phyloP scores from a whole-genome alignment of 129 eudicot species.

The Lactuca saligna region DNA sequence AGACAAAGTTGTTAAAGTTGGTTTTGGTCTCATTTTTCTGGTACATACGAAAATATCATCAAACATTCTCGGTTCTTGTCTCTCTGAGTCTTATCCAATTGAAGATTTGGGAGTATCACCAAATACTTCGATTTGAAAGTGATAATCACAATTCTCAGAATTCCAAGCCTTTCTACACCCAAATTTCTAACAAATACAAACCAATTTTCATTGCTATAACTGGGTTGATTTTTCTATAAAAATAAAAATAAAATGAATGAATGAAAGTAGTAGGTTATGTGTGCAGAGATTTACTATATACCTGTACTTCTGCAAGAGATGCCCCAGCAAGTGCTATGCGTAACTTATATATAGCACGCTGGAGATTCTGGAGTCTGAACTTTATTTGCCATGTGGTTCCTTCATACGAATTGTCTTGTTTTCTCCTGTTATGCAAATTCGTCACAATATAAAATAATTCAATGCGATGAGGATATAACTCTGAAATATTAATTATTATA shows the following conservation, averaged over 20 bases:
- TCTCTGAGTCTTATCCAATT: too few species aligned
- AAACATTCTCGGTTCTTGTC: too few species aligned
- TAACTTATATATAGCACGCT: constrained; percentile 39
- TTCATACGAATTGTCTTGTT: constrained; percentile 29
- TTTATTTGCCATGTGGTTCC: constrained; percentile 63
- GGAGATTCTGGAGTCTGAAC: constrained; percentile 35
- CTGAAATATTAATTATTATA: not conserved
- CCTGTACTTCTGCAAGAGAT: constrained; percentile 53
- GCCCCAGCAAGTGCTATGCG: constrained; percentile 68
- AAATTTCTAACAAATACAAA: too few species aligned
- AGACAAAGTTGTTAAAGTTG: too few species aligned
- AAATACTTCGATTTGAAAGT: too few species aligned
- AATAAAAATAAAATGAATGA: too few species aligned
- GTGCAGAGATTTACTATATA: constrained; percentile 8
- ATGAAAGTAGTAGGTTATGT: not conserved
- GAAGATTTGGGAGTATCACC: too few species aligned
- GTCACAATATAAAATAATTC: not conserved
- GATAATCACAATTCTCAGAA: too few species aligned
- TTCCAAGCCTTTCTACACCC: too few species aligned
- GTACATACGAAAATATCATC: too few species aligned
- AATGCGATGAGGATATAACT: not conserved
- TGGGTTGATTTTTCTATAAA: not conserved
- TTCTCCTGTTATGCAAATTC: constrained; percentile 33
- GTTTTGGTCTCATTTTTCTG: too few species aligned
- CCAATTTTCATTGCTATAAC: not conserved